These are phyloP conservation scores for Hemileccinum rubropunctum DNA, from an alignment of 768 basidiomycete genomes.

Conservation along the genomic window DNA sequence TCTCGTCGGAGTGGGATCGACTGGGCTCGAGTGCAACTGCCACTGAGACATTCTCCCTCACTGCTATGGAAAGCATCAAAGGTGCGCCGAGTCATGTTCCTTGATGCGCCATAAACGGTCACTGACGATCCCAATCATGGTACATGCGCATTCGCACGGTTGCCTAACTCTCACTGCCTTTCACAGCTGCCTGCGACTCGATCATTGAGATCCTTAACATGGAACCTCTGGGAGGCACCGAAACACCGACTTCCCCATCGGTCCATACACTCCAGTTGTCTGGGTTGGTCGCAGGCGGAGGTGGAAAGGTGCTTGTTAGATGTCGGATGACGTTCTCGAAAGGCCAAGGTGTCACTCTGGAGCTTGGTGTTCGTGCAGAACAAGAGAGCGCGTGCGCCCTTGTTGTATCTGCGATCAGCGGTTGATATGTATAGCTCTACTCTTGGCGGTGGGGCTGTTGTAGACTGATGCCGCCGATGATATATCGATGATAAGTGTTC, in stretches of 20 bases:
- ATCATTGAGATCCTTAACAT: conserved; percentile 95
- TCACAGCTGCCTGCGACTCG: conserved; percentile 89
- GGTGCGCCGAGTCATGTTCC: conserved; percentile 48
- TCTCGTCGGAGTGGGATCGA: conserved; percentile 94
- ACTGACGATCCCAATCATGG: conserved; percentile 20
- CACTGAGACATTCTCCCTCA: conserved; percentile 92
- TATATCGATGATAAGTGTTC: too few species aligned
- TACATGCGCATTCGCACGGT: conserved; percentile 13
- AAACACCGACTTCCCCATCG: conserved; percentile 73
- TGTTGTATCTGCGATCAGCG: conserved; percentile 86
- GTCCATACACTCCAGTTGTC: conserved; percentile 95
- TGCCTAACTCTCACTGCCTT: conserved; percentile 5
- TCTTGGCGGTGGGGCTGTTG: conserved; percentile 8
- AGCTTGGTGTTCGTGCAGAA: conserved; percentile 89
- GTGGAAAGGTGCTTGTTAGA: conserved; percentile 92
- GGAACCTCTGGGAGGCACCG: conserved; percentile 93
- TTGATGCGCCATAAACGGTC: conserved; percentile 7
- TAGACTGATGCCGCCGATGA: conserved; percentile 5
- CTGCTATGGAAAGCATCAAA: conserved; percentile 91
- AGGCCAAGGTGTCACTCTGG: conserved; percentile 89
- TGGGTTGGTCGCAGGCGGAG: conserved; percentile 86
- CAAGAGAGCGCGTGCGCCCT: conserved; percentile 82
- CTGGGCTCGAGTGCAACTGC: conserved; percentile 71
- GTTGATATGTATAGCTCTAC: conserved; percentile 32
- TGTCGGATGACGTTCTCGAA: conserved; percentile 94